These are phyloP conservation scores for Myxozyma neotropica DNA, from an alignment of 805 yeast genomes.

Conservation along the genomic window DNA sequence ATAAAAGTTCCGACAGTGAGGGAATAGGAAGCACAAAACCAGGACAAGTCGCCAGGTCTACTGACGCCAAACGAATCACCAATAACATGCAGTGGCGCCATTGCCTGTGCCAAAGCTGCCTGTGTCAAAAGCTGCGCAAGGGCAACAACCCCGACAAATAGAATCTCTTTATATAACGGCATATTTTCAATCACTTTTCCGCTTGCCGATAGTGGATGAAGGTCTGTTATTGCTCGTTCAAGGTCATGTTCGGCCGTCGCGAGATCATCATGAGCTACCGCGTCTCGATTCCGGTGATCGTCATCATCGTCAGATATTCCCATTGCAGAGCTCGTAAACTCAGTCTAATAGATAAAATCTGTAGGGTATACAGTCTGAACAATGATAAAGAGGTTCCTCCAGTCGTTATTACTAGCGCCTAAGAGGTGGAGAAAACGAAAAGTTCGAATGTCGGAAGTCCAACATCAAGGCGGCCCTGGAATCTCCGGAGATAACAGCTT, in stretches of 20 bases:
- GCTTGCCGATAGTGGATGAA: background rate
- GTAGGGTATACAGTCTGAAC: too few relatives aligned
- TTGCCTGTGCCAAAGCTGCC: constrained; percentile 43
- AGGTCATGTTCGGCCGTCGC: background rate
- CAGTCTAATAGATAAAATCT: too few relatives aligned
- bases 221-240: background rate
- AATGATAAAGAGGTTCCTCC: too few relatives aligned
- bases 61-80: constrained; percentile 40
- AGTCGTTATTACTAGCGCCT: too few relatives aligned
- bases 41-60: constrained; percentile 46
- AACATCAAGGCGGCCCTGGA: too few relatives aligned
- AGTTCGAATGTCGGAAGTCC: too few relatives aligned
- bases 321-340: too few relatives aligned
- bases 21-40: constrained; percentile 76
- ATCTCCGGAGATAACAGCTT: too few relatives aligned
- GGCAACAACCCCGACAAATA: constrained; percentile 38
- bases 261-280: background rate
- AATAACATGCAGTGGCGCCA: constrained; percentile 41
- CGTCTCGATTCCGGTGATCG: too few relatives aligned
- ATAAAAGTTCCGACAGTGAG: constrained; percentile 74
- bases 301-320: too few relatives aligned
- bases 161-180: constrained; percentile 27
- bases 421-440: too few relatives aligned
- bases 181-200: constrained; percentile 2
- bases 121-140: constrained; percentile 48